These are phyloP conservation scores for Pluteus cervinus DNA, from an alignment of 768 basidiomycete genomes.

Conservation along the genomic window DNA sequence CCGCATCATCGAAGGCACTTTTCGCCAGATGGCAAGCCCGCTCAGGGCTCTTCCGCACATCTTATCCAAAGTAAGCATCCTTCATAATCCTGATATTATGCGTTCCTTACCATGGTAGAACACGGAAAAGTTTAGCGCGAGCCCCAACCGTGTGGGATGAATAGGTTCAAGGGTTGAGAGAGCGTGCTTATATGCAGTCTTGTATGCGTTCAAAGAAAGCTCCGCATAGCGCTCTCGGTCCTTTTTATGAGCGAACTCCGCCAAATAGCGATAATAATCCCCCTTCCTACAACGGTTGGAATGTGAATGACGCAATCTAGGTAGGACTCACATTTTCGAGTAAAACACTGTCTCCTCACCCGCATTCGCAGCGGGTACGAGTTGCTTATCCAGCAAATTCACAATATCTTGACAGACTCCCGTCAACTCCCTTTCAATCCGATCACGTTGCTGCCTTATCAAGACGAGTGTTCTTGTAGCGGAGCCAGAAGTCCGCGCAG, in stretches of 20 bases:
- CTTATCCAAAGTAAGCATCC: constrained; percentile 17
- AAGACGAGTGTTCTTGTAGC: constrained; percentile 50
- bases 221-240: constrained; percentile 66
- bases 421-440: constrained; percentile 72
- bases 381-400: constrained; percentile 51
- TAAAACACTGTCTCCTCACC: constrained; percentile 89
- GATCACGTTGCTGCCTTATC: constrained; percentile 66
- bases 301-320: not conserved
- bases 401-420: constrained; percentile 79
- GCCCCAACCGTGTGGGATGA: constrained; percentile 82
- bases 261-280: constrained; percentile 88
- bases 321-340: constrained; percentile 66
- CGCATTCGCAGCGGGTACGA: constrained; percentile 44
- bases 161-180: constrained; percentile 64
- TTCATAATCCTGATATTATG: not conserved
- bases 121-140: constrained; percentile 91
- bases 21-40: constrained; percentile 86
- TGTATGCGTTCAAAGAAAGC: constrained; percentile 79
- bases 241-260: constrained; percentile 73
- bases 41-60: constrained; percentile 80
- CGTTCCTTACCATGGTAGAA: constrained; percentile 61
- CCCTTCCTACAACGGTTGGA: constrained; percentile 32
- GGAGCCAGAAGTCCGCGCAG: constrained; percentile 36
- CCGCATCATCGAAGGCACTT: constrained; percentile 88
- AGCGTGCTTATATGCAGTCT: constrained; percentile 81